These are phyloP conservation scores for Trichoderma aggressivum DNA, from an alignment of 2,329 filamentous ascomycete species.

Conservation along the genomic window DNA sequence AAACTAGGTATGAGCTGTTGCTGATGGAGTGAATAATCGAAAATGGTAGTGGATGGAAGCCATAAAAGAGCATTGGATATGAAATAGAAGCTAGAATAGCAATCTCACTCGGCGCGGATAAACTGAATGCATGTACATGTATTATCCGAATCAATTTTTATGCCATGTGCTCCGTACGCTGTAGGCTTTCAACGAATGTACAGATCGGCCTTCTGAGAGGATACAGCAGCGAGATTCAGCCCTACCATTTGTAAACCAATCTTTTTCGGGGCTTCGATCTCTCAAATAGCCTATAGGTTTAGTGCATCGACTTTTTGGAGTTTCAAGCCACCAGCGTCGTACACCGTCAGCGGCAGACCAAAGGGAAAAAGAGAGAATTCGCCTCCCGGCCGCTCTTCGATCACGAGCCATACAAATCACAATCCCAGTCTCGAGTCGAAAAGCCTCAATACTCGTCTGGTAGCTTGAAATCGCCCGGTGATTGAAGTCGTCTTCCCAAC, in stretches of 20 bases:
- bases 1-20: not conserved
- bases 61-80: not conserved
- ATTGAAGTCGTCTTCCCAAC: conserved; percentile 29
- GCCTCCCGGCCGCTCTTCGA: not conserved
- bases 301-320: not conserved
- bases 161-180: not conserved
- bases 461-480: conserved; percentile 29
- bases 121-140: not conserved
- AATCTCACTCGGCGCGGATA: not conserved
- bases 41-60: not conserved
- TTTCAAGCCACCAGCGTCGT: not conserved
- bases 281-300: not conserved
- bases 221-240: not conserved
- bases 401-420: not conserved
- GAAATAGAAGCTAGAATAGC: not conserved
- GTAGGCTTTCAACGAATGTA: not conserved
- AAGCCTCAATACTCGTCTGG: conserved; percentile 25
- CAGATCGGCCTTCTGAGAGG: not conserved
- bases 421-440: not conserved
- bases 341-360: not conserved
- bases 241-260: not conserved
- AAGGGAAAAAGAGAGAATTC: not conserved
- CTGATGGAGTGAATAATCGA: not conserved
- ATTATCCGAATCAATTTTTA: not conserved
- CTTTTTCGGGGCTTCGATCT: not conserved